phyloP scores from a whole-genome alignment of 345 rosid genomes.

The Rhizophora mangle region DNA sequence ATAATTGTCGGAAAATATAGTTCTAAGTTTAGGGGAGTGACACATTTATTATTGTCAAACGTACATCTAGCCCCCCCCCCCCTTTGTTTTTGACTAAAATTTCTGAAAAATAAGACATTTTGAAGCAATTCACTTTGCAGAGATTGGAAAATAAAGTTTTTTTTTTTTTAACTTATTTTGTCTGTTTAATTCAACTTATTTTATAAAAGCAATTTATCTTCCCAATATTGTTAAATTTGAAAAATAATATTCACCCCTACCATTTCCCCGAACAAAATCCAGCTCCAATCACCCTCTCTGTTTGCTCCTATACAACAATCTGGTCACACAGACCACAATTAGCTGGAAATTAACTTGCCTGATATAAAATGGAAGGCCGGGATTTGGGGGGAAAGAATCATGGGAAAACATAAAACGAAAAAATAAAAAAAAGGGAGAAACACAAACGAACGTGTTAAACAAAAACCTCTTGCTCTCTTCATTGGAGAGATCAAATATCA shows the following conservation, averaged over 20 bases:
- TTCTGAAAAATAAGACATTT: too few relatives aligned
- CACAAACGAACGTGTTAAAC: slow-evolving; percentile 17
- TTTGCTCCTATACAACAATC: slow-evolving; percentile 87
- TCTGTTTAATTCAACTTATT: too few relatives aligned
- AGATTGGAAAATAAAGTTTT: too few relatives aligned
- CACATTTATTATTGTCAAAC: too few relatives aligned
- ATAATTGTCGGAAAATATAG: too few relatives aligned
- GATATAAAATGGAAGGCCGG: neutral
- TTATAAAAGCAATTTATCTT: too few relatives aligned
- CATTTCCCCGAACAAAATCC: slow-evolving; percentile 89
- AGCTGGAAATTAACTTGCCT: neutral
- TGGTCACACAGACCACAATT: slow-evolving; percentile 12
- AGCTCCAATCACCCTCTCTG: slow-evolving; percentile 91
- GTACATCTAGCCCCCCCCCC: too few relatives aligned
- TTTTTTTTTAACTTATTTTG: too few relatives aligned
- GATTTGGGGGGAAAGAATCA: neutral
- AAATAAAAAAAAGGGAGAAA: neutral
- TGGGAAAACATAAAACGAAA: neutral
- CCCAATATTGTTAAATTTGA: too few relatives aligned
- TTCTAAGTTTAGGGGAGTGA: too few relatives aligned
- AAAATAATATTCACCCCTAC: slow-evolving; percentile 57
- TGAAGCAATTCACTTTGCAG: too few relatives aligned
- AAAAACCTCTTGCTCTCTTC: slow-evolving; percentile 73
- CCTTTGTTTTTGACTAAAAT: too few relatives aligned
- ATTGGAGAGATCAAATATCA: slow-evolving; percentile 54